Evolutionary conservation across 2,329 filamentous ascomycete species (phyloP).

Genomic region (Dissoconium aciculare): DNA sequence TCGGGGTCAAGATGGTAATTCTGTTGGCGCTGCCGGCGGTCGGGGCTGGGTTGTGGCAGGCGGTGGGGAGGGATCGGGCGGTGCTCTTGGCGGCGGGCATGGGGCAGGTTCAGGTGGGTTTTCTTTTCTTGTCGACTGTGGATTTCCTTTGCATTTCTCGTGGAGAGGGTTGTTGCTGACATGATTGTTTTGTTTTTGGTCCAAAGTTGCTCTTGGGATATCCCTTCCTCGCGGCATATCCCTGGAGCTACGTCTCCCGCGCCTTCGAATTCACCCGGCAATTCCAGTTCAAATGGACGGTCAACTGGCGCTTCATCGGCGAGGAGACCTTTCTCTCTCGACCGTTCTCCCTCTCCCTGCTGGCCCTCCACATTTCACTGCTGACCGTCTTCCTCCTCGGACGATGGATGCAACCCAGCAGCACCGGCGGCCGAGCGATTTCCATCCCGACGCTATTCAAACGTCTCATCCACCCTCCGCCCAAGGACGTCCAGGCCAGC

Average conservation of each 20-base stretch:
- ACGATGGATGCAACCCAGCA: slow-evolving; percentile 58
- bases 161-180: too few species aligned
- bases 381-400: slow-evolving; percentile 50
- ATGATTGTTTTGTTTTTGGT: too few species aligned
- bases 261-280: slow-evolving; percentile 84
- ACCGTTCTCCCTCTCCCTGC: slow-evolving; percentile 51
- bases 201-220: slow-evolving; percentile 42
- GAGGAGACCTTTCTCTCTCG: slow-evolving; percentile 64
- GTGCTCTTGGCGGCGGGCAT: slow-evolving; percentile 58
- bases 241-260: slow-evolving; percentile 57
- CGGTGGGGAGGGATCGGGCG: slow-evolving; percentile 49
- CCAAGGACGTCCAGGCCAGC: slow-evolving; percentile 38
- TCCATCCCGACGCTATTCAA: slow-evolving; percentile 40
- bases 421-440: slow-evolving; percentile 38
- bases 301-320: slow-evolving; percentile 94
- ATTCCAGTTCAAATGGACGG: slow-evolving; percentile 96
- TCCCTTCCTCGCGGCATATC: slow-evolving; percentile 55
- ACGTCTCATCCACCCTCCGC: slow-evolving; percentile 32
- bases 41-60: slow-evolving; percentile 59
- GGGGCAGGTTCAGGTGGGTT: slow-evolving; percentile 58
- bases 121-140: too few species aligned
- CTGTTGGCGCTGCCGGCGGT: slow-evolving; percentile 72
- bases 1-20: slow-evolving; percentile 92
- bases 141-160: not conserved
- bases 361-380: slow-evolving; percentile 50